Conservation (phyloP, 331 rosid species). For the Telfairia occidentalis region DNA sequence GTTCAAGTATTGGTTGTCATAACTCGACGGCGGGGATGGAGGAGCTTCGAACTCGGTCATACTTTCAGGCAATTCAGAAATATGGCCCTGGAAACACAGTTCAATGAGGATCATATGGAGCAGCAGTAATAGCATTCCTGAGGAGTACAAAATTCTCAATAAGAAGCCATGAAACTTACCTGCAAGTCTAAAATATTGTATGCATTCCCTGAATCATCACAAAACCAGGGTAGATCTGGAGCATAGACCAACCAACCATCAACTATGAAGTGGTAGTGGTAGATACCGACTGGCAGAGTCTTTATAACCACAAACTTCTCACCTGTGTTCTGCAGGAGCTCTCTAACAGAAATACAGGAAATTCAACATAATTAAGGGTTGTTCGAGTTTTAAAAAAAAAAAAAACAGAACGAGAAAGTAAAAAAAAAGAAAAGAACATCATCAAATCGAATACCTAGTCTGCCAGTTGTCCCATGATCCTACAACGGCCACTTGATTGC, state of each 20-base stretch:
- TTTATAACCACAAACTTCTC: conserved; percentile 29
- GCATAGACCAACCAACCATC: conserved; percentile 60
- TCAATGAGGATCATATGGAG: background rate
- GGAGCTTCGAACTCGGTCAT: conserved; percentile 42
- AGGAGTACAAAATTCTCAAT: background rate
- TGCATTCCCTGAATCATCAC: conserved; percentile 37
- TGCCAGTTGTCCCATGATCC: conserved; percentile 96
- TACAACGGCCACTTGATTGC: conserved; percentile 38
- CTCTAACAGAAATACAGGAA: conserved; percentile 34
- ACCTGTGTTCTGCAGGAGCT: conserved; percentile 37
- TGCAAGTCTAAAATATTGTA: conserved; percentile 76
- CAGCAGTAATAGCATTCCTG: background rate
- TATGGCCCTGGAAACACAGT: conserved; percentile 41
- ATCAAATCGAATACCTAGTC: conserved; percentile 34
- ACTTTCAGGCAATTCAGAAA: conserved; percentile 31
- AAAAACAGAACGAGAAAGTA: background rate
- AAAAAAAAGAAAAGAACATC: background rate
- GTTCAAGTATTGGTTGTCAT: conserved; percentile 35
- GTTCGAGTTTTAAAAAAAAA: conserved; percentile 2
- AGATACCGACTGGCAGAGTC: conserved; percentile 48
- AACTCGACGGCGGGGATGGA: conserved; percentile 80
- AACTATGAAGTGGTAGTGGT: conserved; percentile 62
- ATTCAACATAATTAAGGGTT: conserved; percentile 6
- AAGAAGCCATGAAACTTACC: conserved; percentile 31
- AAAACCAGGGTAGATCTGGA: conserved; percentile 53